A percentile compares a stretch with the other conserved stretches of the same genome.
Conservation (phyloP, 352 stramenopile genomes). For the Globisporangium okanoganense region DNA sequence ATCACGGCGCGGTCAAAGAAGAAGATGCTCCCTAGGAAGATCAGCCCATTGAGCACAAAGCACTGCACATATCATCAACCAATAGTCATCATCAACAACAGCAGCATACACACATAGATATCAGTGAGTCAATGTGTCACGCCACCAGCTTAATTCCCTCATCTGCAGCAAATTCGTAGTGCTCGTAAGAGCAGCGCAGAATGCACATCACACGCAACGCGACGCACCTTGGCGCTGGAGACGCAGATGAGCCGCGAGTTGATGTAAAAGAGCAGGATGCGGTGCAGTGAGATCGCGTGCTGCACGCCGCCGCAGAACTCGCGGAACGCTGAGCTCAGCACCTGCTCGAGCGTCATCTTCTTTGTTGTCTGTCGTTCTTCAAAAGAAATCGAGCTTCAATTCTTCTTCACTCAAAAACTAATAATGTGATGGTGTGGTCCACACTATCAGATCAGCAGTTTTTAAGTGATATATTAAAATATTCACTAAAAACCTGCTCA, state of each 20-base stretch:
- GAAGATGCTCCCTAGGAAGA: constrained; percentile 88
- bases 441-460: too few relatives aligned
- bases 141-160: background rate
- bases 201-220: background rate
- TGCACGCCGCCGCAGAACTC: constrained; percentile 85
- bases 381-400: too few relatives aligned
- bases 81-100: too few relatives aligned
- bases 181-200: background rate
- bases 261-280: constrained; percentile 84
- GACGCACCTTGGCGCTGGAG: constrained; percentile 68
- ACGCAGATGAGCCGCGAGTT: constrained; percentile 84
- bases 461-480: too few relatives aligned
- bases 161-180: background rate
- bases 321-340: constrained; percentile 61
- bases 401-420: too few relatives aligned
- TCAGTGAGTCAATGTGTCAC: background rate
- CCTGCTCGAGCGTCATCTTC: constrained; percentile 29
- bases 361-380: background rate
- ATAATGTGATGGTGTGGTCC: background rate
- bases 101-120: background rate
- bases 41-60: constrained; percentile 87
- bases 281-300: constrained; percentile 81
- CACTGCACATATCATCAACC: constrained; percentile 51
- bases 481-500: background rate
- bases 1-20: constrained; percentile 86